Conservation (phyloP, 495 filamentous ascomycete genomes). For the Annulohypoxylon bovei region DNA sequence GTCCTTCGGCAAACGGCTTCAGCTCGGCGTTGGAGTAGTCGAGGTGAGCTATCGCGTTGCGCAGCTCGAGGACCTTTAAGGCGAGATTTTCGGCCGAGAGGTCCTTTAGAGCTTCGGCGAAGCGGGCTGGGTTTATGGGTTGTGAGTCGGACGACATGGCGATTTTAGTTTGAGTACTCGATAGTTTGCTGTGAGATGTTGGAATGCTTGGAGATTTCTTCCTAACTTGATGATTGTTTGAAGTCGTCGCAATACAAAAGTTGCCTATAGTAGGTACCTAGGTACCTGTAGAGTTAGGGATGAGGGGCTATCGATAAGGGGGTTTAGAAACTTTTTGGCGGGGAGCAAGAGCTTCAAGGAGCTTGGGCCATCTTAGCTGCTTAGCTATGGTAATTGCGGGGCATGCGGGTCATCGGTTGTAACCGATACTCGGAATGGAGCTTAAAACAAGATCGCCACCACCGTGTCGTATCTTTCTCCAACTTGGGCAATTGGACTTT, state of each 20-base stretch:
- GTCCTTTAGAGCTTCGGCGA: conserved; percentile 76
- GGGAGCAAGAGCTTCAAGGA: conserved; percentile 5
- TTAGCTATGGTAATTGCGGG: conserved; percentile 6
- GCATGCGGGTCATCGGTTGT: neutral
- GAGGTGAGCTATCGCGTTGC: conserved; percentile 84
- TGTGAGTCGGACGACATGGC: conserved; percentile 58
- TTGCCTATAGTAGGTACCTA: conserved; percentile 32
- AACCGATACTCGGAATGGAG: conserved; percentile 23
- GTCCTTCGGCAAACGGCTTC: conserved; percentile 64
- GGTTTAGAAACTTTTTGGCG: conserved; percentile 12
- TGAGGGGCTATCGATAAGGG: conserved; percentile 23
- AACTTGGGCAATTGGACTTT: conserved; percentile 17
- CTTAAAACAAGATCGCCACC: conserved; percentile 1
- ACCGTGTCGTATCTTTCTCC: conserved; percentile 9
- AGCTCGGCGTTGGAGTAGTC: conserved; percentile 80
- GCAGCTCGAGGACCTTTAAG: conserved; percentile 82
- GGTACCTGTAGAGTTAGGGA: conserved; percentile 1
- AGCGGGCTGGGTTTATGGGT: conserved; percentile 70
- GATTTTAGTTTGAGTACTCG: neutral
- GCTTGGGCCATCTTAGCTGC: conserved; percentile 26
- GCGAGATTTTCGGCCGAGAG: conserved; percentile 77
- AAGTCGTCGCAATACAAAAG: conserved; percentile 37
- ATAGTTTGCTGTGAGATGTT: neutral
- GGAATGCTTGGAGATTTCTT: neutral
- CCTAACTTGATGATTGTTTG: neutral